Conservation (phyloP, 176 grass and related monocot genomes). For the Musa itinerans region DNA sequence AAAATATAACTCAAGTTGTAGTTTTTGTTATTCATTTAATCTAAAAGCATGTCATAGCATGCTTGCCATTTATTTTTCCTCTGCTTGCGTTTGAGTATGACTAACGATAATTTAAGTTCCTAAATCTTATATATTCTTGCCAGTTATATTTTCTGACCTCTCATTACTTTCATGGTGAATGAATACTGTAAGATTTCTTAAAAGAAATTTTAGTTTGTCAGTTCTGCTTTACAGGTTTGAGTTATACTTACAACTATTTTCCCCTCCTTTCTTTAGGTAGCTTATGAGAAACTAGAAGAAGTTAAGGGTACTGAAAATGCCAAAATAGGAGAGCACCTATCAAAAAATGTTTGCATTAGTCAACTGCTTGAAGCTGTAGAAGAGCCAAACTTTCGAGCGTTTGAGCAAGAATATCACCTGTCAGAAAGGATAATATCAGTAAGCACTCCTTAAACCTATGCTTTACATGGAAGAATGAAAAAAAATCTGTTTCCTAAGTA, state of each 20-base stretch:
- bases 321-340: conserved; percentile 18
- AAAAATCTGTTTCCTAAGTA: background rate
- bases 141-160: background rate
- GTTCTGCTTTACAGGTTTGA: background rate
- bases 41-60: no score
- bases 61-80: background rate
- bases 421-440: conserved; percentile 40
- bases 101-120: background rate
- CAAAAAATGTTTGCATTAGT: conserved; percentile 25
- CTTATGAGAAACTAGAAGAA: conserved; percentile 32
- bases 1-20: no score
- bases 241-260: background rate
- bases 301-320: conserved; percentile 20
- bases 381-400: conserved; percentile 32
- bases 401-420: conserved; percentile 42
- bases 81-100: background rate
- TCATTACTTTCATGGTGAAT: background rate
- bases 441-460: conserved; percentile 9
- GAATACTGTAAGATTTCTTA: background rate
- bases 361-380: conserved; percentile 31
- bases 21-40: no score
- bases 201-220: no score
- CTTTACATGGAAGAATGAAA: background rate
- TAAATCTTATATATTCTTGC: background rate
- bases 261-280: conserved; percentile 29